These are phyloP conservation scores for Lithospermum erythrorhizon DNA, from an alignment of 257 asterid species.

Conservation along the genomic window DNA sequence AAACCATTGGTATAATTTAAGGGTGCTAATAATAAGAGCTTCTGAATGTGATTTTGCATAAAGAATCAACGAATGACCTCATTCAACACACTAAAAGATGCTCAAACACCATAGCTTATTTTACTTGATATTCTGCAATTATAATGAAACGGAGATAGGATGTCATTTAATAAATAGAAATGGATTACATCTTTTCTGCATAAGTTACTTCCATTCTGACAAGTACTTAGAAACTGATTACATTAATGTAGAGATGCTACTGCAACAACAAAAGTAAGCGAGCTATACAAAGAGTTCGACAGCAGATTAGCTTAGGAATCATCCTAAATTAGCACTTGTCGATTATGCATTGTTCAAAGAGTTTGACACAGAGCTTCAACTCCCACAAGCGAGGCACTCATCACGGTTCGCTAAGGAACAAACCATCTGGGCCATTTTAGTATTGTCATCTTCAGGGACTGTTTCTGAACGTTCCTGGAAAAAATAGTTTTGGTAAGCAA, in stretches of 20 bases:
- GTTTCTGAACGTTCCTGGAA: slow-evolving; percentile 26
- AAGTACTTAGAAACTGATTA: no score
- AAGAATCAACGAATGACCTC: no score
- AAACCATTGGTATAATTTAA: no score
- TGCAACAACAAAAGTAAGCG: no score
- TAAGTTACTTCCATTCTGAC: no score
- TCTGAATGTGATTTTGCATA: no score
- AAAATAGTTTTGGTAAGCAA: neutral
- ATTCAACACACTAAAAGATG: no score
- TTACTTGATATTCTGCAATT: no score
- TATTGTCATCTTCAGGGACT: slow-evolving; percentile 34
- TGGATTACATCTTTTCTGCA: neutral
- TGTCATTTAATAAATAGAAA: no score
- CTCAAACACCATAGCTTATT: no score
- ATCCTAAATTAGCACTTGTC: neutral
- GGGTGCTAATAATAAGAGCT: no score
- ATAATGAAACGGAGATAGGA: no score
- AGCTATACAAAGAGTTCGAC: neutral
- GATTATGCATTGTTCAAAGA: neutral
- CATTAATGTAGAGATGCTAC: neutral
- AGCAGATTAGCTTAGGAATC: neutral
- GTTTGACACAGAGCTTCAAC: slow-evolving; percentile 20
- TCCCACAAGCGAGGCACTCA: slow-evolving; percentile 89
- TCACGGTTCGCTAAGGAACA: slow-evolving; percentile 78
- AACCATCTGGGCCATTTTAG: slow-evolving; percentile 68